Percentiles rank a stretch among this genome's conserved stretches.
Evolutionary conservation across 2,329 filamentous ascomycete genomes (phyloP).

Genomic region (Phaeomoniella chlamydospora): DNA sequence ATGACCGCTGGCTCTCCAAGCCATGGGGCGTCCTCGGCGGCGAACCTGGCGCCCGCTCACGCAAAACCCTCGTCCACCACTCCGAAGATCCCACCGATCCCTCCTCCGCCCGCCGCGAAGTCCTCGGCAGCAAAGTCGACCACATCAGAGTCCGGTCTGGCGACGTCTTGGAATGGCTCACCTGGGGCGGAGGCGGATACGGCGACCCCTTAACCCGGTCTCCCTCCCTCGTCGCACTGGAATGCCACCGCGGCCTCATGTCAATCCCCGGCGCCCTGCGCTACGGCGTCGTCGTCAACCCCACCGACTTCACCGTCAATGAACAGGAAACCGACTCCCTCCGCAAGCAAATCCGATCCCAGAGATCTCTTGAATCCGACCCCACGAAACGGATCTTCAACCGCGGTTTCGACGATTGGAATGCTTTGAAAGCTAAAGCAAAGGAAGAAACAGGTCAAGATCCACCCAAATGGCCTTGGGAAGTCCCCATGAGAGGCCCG

Average conservation of each 20-base stretch:
- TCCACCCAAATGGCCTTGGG: neutral
- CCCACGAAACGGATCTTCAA: neutral
- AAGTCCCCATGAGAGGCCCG: neutral
- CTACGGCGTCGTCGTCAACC: conserved; percentile 25
- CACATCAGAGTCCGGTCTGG: conserved; percentile 29
- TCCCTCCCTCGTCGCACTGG: conserved; percentile 26
- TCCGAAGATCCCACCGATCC: conserved; percentile 15
- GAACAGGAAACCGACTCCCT: conserved; percentile 16
- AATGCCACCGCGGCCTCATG: conserved; percentile 30
- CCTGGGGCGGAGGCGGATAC: conserved; percentile 34
- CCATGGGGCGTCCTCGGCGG: conserved; percentile 34
- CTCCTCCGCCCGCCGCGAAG: conserved; percentile 17
- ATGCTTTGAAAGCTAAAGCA: neutral
- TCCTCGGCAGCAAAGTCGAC: conserved; percentile 30
- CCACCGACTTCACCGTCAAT: conserved; percentile 19
- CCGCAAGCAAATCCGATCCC: conserved; percentile 12
- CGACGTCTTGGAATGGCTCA: conserved; percentile 35
- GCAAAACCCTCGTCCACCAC: conserved; percentile 27
- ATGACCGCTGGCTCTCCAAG: conserved; percentile 34
- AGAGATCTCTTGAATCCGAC: neutral
- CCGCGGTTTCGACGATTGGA: neutral
- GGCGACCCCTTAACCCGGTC: conserved; percentile 31
- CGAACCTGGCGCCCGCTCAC: conserved; percentile 26
- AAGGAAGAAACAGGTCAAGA: neutral
- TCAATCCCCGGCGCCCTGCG: conserved; percentile 26